Evolutionary conservation across 140 eudicot species (phyloP).

Genomic region (Erigeron philadelphicus): DNA sequence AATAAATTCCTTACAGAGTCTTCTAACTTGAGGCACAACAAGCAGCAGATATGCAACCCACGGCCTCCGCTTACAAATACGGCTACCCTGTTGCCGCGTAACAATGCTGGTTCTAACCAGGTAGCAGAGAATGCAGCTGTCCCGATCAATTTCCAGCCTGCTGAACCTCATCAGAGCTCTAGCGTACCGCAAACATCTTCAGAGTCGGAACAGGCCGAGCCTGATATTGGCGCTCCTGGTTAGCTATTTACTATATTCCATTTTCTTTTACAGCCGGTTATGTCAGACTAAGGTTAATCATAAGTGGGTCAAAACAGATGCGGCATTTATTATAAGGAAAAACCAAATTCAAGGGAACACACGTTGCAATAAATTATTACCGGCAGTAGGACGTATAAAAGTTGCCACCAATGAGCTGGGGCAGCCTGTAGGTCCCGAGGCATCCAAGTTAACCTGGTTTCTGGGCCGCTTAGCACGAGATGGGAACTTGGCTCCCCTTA

Average conservation of each 20-base stretch:
- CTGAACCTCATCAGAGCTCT: constrained; percentile 29
- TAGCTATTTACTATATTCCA: constrained; percentile 14
- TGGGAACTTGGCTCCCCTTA: constrained; percentile 49
- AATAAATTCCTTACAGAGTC: constrained; percentile 30
- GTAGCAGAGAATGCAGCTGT: constrained; percentile 13
- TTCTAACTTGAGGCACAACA: constrained; percentile 26
- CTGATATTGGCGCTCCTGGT: constrained; percentile 18
- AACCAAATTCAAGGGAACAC: constrained; percentile 36
- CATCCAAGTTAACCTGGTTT: constrained; percentile 39
- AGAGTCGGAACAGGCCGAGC: constrained; percentile 29
- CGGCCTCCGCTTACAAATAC: constrained; percentile 16
- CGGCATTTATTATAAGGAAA: constrained; percentile 26
- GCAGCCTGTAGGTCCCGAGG: constrained; percentile 50
- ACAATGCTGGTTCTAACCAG: constrained; percentile 20
- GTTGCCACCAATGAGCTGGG: constrained; percentile 40
- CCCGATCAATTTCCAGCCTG: constrained; percentile 16
- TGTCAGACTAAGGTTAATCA: background rate
- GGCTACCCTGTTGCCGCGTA: constrained; percentile 21
- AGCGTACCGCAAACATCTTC: constrained; percentile 31
- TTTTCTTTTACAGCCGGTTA: constrained; percentile 14
- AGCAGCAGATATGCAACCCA: constrained; percentile 27
- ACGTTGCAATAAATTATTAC: constrained; percentile 29
- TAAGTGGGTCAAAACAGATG: constrained; percentile 31
- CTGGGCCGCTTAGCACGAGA: constrained; percentile 52
- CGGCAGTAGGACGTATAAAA: constrained; percentile 31